Conservation (phyloP, 164 flowering plant species). For the Tinospora cordifolia region DNA sequence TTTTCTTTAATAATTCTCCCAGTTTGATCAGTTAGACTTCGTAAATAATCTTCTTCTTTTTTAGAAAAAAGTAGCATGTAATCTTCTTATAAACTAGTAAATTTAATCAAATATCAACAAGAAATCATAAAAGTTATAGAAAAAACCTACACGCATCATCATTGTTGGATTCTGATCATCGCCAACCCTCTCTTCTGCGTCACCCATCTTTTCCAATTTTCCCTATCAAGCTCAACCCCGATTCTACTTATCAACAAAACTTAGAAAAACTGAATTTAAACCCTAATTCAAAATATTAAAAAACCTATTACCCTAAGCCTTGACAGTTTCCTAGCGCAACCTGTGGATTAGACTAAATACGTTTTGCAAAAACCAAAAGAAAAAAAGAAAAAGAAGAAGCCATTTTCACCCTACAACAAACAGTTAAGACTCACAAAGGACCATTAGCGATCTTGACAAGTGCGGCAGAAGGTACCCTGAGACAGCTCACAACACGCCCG, state of each 20-base stretch:
- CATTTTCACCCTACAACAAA: constrained; percentile 29
- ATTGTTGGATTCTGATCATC: constrained; percentile 31
- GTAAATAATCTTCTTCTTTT: background rate
- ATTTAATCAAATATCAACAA: background rate
- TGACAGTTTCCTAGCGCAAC: too few species aligned
- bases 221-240: constrained; percentile 48
- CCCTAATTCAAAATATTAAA: background rate
- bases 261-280: constrained; percentile 5
- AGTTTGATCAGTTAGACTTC: too few species aligned
- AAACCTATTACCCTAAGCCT: too few species aligned
- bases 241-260: constrained; percentile 28
- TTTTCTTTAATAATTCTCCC: too few species aligned
- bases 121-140: background rate
- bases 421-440: constrained; percentile 68
- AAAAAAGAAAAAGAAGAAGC: background rate
- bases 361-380: background rate
- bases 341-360: background rate
- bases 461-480: constrained; percentile 86
- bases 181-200: constrained; percentile 21
- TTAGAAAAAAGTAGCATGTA: too few species aligned
- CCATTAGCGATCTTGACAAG: constrained; percentile 98
- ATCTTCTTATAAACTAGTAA: background rate
- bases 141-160: constrained; percentile 35
- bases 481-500: constrained; percentile 85
- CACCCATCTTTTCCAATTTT: constrained; percentile 53